Base-by-base conservation (phyloP, 345 rosid genomes). In the Combretum micranthum region DNA sequence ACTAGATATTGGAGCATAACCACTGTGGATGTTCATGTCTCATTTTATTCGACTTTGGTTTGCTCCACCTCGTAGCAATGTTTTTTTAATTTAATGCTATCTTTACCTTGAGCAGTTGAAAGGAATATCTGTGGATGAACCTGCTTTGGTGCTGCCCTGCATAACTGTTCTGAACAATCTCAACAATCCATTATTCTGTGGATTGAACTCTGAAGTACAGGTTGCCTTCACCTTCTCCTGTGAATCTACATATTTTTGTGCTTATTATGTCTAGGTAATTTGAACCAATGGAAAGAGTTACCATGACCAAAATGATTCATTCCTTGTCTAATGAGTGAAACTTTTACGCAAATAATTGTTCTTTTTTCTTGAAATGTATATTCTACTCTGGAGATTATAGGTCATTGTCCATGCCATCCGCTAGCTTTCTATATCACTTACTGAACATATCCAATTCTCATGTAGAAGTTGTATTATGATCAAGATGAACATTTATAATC, bases 141-240 rank as follows among this genome's bases (percentile, higher is more conserved):
- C 73, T 69, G 85, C 82, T 47, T 62, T 83, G 44, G 20, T 66
- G 53, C 74, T 77, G 53, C 97, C 97, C 50, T 83, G 87, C 59
- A 58, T 83, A 19, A 68, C 83, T 47, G 84, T 87, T 62, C 67
- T 93, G 75, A 79, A 72, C 66, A 85, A 83, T 57, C 63, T 89
- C 65, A 82, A 63, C 68, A 69, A 51, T 71, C 75, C 64, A 63
- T 69, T 76, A 53, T 87, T 77, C 71, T 46, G 53, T 56, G 70
- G 68, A 20, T 66, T 89, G 77, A 62, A 65, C 48, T 42, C 72
- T 54, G 86, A 87, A 50, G 72, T 70, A 65, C 96, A 93, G 99
- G 99, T 93, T 63, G 73, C 53, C 23, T 64, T 60, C 58, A 59
- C 54, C 2, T 8, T 65, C 9, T 63, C 15, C 9, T 39, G 51